Evolutionary conservation across 371 early-diverging fungal species (phyloP).

Genomic region (Mucor racemosus): DNA sequence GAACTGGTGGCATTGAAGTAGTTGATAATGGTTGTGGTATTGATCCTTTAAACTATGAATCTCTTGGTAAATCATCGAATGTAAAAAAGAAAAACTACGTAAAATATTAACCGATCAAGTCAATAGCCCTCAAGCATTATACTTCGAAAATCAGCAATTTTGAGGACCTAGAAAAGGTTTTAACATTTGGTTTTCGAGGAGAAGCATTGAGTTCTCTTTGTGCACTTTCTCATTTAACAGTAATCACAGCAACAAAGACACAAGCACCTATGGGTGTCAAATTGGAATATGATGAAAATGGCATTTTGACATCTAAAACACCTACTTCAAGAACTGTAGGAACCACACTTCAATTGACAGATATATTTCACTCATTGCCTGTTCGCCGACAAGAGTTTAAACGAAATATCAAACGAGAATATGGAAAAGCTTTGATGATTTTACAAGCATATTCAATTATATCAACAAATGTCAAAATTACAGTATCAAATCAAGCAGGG

Average conservation of each 20-base stretch:
- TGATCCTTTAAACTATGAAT: slow-evolving; percentile 59
- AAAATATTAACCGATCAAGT: neutral
- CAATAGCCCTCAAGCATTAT: slow-evolving; percentile 70
- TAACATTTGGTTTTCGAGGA: slow-evolving; percentile 86
- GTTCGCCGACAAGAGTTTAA: slow-evolving; percentile 90
- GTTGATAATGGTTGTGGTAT: slow-evolving; percentile 91
- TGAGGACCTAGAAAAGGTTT: slow-evolving; percentile 68
- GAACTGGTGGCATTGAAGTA: slow-evolving; percentile 77
- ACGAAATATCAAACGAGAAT: slow-evolving; percentile 82
- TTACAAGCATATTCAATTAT: slow-evolving; percentile 90
- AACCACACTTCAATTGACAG: slow-evolving; percentile 80
- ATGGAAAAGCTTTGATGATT: slow-evolving; percentile 75
- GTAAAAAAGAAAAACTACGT: too few species aligned
- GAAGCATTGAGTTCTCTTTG: slow-evolving; percentile 86
- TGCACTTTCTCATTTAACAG: slow-evolving; percentile 61
- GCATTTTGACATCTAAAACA: slow-evolving; percentile 48
- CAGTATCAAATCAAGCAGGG: slow-evolving; percentile 64
- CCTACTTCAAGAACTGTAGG: slow-evolving; percentile 72
- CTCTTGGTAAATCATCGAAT: slow-evolving; percentile 54
- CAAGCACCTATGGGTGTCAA: slow-evolving; percentile 69
- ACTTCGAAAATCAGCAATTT: slow-evolving; percentile 81
- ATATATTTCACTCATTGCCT: slow-evolving; percentile 87
- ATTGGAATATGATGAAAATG: slow-evolving; percentile 72
- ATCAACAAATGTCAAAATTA: slow-evolving; percentile 67
- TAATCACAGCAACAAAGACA: slow-evolving; percentile 72